Evolutionary conservation across 768 basidiomycete genomes (phyloP).

Genomic region (Xerocomellus chrysenteron): DNA sequence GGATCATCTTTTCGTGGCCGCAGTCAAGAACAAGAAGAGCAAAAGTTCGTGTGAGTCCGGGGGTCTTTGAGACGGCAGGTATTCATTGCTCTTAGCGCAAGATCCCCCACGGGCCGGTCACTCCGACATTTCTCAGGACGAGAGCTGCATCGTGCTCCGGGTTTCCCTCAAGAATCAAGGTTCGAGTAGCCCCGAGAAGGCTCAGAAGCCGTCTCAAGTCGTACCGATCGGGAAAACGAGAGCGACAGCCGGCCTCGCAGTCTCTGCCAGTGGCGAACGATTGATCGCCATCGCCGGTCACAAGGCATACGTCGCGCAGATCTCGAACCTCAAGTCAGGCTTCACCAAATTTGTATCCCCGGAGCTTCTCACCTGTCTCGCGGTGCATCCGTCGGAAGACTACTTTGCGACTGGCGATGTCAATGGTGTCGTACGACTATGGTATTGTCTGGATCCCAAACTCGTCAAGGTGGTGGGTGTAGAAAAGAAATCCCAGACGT

Average conservation of each 20-base stretch:
- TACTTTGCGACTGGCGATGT: conserved; percentile 95
- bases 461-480: conserved; percentile 54
- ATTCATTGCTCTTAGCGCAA: conserved; percentile 14
- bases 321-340: conserved; percentile 55
- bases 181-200: conserved; percentile 41
- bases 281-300: conserved; percentile 72
- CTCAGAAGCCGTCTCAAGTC: conserved; percentile 49
- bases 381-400: conserved; percentile 86
- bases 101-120: background rate
- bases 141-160: conserved; percentile 50
- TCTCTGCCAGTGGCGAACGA: conserved; percentile 78
- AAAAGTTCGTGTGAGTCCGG: conserved; percentile 24
- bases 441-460: conserved; percentile 84
- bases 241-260: conserved; percentile 57
- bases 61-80: background rate
- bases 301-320: conserved; percentile 73
- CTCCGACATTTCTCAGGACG: conserved; percentile 36
- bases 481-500: conserved; percentile 81
- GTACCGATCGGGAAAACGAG: conserved; percentile 66
- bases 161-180: conserved; percentile 52
- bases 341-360: conserved; percentile 84
- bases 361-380: conserved; percentile 77
- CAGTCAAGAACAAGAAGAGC: conserved; percentile 50
- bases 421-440: conserved; percentile 81
- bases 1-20: conserved; percentile 70